These are phyloP conservation scores for Pseudomassariella vexata DNA, from an alignment of 2,329 filamentous ascomycete species.

Conservation along the genomic window DNA sequence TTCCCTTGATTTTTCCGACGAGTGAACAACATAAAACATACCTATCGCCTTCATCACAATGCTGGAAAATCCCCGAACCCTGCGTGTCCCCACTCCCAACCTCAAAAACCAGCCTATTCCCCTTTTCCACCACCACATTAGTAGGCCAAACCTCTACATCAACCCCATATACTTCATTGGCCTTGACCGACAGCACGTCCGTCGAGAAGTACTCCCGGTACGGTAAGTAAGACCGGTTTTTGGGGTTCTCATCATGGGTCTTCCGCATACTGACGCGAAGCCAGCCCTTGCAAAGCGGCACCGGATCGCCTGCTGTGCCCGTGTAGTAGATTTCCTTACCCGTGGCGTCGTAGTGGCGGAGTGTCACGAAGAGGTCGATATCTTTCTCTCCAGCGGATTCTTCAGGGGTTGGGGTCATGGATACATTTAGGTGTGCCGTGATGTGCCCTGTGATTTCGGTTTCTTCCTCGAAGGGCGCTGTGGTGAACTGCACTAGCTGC, in stretches of 20 bases:
- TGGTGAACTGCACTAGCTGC: constrained; percentile 52
- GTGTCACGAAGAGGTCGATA: constrained; percentile 59
- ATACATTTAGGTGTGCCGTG: constrained; percentile 58
- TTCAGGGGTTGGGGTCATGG: constrained; percentile 52
- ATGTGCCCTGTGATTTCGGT: constrained; percentile 67
- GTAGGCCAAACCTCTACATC: constrained; percentile 63
- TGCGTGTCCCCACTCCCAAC: constrained; percentile 43
- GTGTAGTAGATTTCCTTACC: constrained; percentile 59
- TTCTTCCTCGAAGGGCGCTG: constrained; percentile 51
- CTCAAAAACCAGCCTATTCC: constrained; percentile 40
- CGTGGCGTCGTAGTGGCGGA: constrained; percentile 49
- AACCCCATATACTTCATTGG: constrained; percentile 50
- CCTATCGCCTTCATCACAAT: constrained; percentile 36
- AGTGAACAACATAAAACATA: constrained; percentile 13
- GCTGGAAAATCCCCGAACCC: constrained; percentile 42
- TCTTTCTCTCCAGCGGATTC: constrained; percentile 36
- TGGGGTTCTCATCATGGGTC: constrained; percentile 41
- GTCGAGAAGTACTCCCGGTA: constrained; percentile 52
- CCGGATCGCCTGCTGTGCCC: constrained; percentile 57
- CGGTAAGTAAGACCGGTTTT: constrained; percentile 48
- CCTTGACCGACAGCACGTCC: constrained; percentile 48
- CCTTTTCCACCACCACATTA: constrained; percentile 48
- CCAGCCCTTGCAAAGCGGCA: constrained; percentile 61
- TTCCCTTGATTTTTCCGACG: too few species aligned
- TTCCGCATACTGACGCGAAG: constrained; percentile 52